Evolutionary conservation across 768 basidiomycete genomes (phyloP).

Genomic region (Clathrus columnatus): DNA sequence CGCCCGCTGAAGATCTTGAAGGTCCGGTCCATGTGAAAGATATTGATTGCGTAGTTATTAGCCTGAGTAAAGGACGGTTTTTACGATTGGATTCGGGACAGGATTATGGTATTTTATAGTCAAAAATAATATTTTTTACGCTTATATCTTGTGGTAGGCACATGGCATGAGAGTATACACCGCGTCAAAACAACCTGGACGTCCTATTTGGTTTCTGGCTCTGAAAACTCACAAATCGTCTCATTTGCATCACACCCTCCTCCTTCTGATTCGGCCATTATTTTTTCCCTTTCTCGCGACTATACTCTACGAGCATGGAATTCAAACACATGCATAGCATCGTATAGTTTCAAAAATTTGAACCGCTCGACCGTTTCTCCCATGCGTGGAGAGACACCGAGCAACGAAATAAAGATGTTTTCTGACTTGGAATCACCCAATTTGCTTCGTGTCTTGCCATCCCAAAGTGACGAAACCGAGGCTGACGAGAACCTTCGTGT

Average conservation of each 20-base stretch:
- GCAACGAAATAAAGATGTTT: constrained; percentile 22
- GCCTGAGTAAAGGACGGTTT: constrained; percentile 50
- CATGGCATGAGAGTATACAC: constrained; percentile 10
- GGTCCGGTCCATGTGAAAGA: constrained; percentile 53
- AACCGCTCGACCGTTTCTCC: constrained; percentile 9
- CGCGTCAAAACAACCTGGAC: constrained; percentile 9
- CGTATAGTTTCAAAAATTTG: background rate
- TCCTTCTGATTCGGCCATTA: constrained; percentile 63
- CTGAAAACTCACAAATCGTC: constrained; percentile 52
- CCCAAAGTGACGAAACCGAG: constrained; percentile 22
- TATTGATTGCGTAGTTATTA: constrained; percentile 55
- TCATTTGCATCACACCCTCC: constrained; percentile 66
- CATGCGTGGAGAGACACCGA: constrained; percentile 14
- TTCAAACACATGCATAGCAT: constrained; percentile 16
- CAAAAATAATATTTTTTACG: background rate
- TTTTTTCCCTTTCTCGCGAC: constrained; percentile 85
- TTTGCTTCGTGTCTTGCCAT: constrained; percentile 53
- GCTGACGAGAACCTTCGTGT: constrained; percentile 50
- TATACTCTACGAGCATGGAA: constrained; percentile 81
- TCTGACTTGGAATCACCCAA: constrained; percentile 55
- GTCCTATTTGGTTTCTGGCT: constrained; percentile 14
- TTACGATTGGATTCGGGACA: constrained; percentile 48
- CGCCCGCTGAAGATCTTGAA: constrained; percentile 31
- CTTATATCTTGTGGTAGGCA: background rate
- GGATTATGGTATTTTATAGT: background rate